Evolutionary conservation across 441 rosid genomes (phyloP).

Genomic region (Euphorbia schlechtendalii): DNA sequence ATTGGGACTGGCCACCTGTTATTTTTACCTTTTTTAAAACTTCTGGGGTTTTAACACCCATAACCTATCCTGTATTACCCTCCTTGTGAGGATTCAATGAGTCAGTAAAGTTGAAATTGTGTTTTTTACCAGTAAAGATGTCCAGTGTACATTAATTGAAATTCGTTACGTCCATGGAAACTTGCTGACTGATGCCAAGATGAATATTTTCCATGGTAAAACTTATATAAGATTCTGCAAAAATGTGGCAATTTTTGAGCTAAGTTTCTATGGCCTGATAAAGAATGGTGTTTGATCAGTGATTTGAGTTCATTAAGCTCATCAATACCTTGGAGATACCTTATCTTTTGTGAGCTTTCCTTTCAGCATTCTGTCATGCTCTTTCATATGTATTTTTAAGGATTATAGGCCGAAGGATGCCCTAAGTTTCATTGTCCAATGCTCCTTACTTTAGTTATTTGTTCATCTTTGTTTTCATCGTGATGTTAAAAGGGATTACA

Average conservation of each 20-base stretch:
- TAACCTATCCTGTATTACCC: background rate
- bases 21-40: background rate
- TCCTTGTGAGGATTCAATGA: background rate
- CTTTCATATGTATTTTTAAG: background rate
- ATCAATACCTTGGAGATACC: background rate
- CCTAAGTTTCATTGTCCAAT: background rate
- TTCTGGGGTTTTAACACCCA: background rate
- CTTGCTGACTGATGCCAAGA: background rate
- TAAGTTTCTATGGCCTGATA: background rate
- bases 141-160: background rate
- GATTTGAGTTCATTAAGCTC: background rate
- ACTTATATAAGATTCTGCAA: background rate
- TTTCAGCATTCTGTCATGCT: background rate
- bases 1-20: background rate
- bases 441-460: background rate
- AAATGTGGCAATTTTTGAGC: background rate
- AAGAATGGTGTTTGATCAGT: background rate
- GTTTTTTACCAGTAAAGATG: background rate
- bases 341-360: background rate
- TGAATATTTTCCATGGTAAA: background rate
- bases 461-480: background rate
- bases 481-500: background rate
- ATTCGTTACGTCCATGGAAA: background rate
- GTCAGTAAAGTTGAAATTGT: background rate
- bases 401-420: background rate